These are phyloP conservation scores for Verticillium dahliae DNA, from an alignment of 2,329 filamentous ascomycete genomes.

Conservation along the genomic window DNA sequence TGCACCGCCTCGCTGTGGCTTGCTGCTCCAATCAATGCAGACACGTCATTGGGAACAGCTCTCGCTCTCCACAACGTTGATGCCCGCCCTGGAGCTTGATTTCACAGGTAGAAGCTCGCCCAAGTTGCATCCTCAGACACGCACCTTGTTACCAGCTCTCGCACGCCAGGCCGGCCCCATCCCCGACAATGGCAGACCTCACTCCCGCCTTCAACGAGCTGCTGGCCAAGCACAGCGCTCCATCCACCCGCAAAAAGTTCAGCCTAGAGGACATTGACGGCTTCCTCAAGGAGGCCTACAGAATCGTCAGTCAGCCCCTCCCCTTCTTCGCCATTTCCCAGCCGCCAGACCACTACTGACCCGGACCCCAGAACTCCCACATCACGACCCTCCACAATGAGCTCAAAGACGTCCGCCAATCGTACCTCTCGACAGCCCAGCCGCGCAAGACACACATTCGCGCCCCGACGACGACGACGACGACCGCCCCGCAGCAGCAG, in stretches of 20 bases:
- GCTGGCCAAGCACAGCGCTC: constrained; percentile 52
- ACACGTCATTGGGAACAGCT: constrained; percentile 2
- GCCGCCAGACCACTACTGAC: not conserved
- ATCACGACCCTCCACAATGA: constrained; percentile 75
- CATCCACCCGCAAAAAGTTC: constrained; percentile 31
- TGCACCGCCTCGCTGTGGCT: not conserved
- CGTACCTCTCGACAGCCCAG: constrained; percentile 80
- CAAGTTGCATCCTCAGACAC: not conserved
- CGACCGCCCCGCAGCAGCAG: no score
- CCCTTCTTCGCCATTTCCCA: not conserved
- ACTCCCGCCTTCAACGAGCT: constrained; percentile 64
- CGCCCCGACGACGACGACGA: constrained; percentile 6
- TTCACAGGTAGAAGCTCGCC: not conserved
- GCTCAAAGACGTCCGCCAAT: constrained; percentile 75
- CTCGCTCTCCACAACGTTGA: not conserved
- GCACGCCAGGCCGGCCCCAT: no score
- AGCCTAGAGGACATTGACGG: constrained; percentile 60
- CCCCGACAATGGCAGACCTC: constrained; percentile 49
- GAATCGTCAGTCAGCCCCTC: constrained; percentile 58
- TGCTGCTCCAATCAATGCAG: not conserved
- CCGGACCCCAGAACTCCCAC: constrained; percentile 62
- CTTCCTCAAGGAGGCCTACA: constrained; percentile 90
- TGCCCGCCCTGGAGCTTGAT: not conserved
- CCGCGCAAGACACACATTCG: constrained; percentile 50
- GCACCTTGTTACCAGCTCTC: not conserved